Evolutionary conservation across 129 eudicot species (phyloP).

Genomic region (Artemisia annua): DNA sequence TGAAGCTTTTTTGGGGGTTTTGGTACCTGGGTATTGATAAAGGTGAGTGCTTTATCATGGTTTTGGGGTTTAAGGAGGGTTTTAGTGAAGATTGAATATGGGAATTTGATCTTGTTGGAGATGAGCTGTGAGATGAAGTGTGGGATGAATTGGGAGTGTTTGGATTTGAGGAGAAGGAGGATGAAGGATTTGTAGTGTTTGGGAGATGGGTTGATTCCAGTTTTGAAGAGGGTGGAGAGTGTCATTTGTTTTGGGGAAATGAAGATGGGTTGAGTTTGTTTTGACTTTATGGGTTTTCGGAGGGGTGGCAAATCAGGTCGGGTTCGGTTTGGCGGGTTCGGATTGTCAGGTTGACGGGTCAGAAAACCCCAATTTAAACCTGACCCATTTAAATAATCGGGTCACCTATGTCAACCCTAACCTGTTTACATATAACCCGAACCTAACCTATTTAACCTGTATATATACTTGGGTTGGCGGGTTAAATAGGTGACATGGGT

Average conservation of each 20-base stretch:
- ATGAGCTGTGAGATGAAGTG: constrained; percentile 53
- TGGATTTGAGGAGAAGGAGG: constrained; percentile 39
- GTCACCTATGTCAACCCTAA: no score
- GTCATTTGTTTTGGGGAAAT: constrained; percentile 39
- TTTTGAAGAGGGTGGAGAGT: constrained; percentile 43
- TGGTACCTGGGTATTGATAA: constrained; percentile 44
- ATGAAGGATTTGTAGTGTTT: constrained; percentile 42
- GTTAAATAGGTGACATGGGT: no score
- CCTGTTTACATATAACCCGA: no score
- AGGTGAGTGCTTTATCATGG: constrained; percentile 42
- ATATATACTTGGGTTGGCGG: no score
- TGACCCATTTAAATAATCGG: no score
- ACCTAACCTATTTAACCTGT: no score
- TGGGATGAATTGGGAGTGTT: constrained; percentile 36
- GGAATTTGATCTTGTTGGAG: constrained; percentile 37
- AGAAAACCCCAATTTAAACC: no score
- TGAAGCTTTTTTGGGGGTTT: constrained; percentile 24
- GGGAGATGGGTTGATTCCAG: constrained; percentile 44
- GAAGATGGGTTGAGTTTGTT: constrained; percentile 11
- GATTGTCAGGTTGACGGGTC: no score
- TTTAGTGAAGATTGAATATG: constrained; percentile 41
- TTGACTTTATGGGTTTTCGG: no score
- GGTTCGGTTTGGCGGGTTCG: no score
- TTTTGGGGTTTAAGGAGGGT: constrained; percentile 43
- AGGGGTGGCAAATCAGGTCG: no score